Base-by-base conservation (phyloP, 2,329 filamentous ascomycete species). In the Volutella citrinella region DNA sequence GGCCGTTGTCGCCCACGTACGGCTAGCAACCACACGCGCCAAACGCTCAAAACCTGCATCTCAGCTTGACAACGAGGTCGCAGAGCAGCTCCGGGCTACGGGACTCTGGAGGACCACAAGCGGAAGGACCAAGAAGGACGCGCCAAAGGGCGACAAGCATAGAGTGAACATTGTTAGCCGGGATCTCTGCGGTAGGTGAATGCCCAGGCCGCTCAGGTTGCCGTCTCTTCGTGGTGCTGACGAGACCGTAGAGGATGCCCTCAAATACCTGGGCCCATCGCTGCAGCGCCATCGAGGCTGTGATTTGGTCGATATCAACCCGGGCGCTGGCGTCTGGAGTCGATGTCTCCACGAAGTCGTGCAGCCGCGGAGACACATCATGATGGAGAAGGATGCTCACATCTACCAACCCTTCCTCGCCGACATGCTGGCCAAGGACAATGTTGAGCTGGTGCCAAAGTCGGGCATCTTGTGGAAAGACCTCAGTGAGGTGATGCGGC, bases 301-400 rank as follows among this genome's bases (percentile, higher is more conserved):
- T 62, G 89, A 95, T 51, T 74, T 97, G 27, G 68, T 98, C 50
- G 91, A 97, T 55, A 68, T 95, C 36, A 87, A 90, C 57, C 91
- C 91, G 0, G 89, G 89, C 11, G 66, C 67, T 2, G 87, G 89
- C 8, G 34, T 95, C 4, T 93, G 84, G 78, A 95, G 90, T 20
- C 68, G 69, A 18, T 86, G 83, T 51, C 68, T 97, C 1, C 80
- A 95, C 55, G 71, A 87, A 1, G 65, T 75, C 27, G 69, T 98
- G 7, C 66, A 87, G 51, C 91, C 91, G 5, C 80, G 88, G 37
- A 81, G 78, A 6, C 93, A 98, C 65, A 66, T 96, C 27, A 69
- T 98, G 25, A 72, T 96, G 61, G 90, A 97, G 53, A 80, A 82
- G 4, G 76, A 86, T 20, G 58, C 63, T 4, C 61, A 68, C 0